phyloP scores from a whole-genome alignment of 2,329 filamentous ascomycete genomes.

The Phialemoniopsis sp. region DNA sequence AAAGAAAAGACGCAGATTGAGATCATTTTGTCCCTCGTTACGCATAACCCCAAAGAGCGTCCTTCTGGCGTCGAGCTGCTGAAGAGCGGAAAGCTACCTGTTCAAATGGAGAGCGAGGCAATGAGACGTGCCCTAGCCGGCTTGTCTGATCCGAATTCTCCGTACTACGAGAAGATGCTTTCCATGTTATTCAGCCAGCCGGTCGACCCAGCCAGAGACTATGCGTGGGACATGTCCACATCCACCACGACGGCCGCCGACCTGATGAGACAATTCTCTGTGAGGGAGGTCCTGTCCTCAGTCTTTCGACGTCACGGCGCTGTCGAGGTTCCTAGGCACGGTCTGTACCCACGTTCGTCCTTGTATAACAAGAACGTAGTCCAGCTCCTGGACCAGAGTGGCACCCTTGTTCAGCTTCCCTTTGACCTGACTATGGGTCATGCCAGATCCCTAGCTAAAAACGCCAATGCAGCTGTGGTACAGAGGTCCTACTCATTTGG shows the following conservation, averaged over 20 bases:
- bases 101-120: constrained; percentile 90
- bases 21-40: constrained; percentile 76
- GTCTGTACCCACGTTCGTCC: constrained; percentile 76
- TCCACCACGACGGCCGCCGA: constrained; percentile 51
- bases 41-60: constrained; percentile 75
- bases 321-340: constrained; percentile 70
- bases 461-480: constrained; percentile 49
- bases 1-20: constrained; percentile 69
- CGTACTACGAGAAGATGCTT: constrained; percentile 86
- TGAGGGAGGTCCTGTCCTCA: constrained; percentile 68
- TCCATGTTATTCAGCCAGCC: constrained; percentile 77
- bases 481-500: constrained; percentile 85
- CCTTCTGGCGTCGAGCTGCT: constrained; percentile 81
- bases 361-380: constrained; percentile 75
- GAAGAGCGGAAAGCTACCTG: constrained; percentile 79
- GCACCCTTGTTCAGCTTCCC: constrained; percentile 88
- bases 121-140: constrained; percentile 79
- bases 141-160: constrained; percentile 76
- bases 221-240: constrained; percentile 68
- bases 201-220: constrained; percentile 75
- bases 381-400: constrained; percentile 75
- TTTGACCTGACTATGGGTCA: constrained; percentile 89
- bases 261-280: constrained; percentile 66
- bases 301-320: constrained; percentile 91
- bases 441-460: constrained; percentile 76